phyloP scores from a whole-genome alignment of 1,284 basidiomycete species.

The Microbotryum intermedium region DNA sequence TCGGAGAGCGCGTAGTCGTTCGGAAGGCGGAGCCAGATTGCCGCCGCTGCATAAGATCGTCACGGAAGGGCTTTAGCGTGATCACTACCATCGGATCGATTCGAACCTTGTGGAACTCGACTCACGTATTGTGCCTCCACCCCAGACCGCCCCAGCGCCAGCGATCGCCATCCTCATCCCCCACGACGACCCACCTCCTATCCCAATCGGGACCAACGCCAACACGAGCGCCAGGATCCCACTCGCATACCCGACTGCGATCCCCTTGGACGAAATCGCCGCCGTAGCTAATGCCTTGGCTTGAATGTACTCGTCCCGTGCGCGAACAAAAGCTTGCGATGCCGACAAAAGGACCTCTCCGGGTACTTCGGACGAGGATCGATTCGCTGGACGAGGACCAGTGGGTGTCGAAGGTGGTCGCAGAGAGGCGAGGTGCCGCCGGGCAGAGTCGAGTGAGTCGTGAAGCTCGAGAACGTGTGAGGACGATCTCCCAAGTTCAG shows the following conservation, averaged over 20 bases:
- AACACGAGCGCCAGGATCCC: constrained; percentile 63
- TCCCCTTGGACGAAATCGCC: constrained; percentile 68
- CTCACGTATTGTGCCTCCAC: constrained; percentile 15
- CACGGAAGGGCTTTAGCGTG: not conserved
- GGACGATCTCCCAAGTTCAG: too few relatives aligned
- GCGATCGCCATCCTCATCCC: constrained; percentile 12
- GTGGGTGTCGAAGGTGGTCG: too few relatives aligned
- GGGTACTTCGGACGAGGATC: constrained; percentile 39
- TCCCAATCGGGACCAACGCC: constrained; percentile 62
- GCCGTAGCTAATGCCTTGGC: constrained; percentile 46
- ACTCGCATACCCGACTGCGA: constrained; percentile 66
- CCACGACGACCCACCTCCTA: constrained; percentile 36
- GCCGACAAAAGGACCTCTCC: constrained; percentile 9
- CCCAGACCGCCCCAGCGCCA: constrained; percentile 14
- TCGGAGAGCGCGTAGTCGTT: not conserved
- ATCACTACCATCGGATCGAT: not conserved
- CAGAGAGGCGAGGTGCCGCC: too few relatives aligned
- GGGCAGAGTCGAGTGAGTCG: too few relatives aligned
- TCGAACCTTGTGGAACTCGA: not conserved
- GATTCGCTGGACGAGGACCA: too few relatives aligned
- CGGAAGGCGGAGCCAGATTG: constrained; percentile 8
- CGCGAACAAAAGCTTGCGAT: not conserved
- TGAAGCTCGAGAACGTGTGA: too few relatives aligned
- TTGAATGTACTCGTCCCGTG: constrained; percentile 13
- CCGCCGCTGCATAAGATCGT: not conserved